Percentiles rank a stretch among this genome's conserved stretches.
Conservation (phyloP, 2,329 filamentous ascomycete genomes). For the Lithohypha guttulata region DNA sequence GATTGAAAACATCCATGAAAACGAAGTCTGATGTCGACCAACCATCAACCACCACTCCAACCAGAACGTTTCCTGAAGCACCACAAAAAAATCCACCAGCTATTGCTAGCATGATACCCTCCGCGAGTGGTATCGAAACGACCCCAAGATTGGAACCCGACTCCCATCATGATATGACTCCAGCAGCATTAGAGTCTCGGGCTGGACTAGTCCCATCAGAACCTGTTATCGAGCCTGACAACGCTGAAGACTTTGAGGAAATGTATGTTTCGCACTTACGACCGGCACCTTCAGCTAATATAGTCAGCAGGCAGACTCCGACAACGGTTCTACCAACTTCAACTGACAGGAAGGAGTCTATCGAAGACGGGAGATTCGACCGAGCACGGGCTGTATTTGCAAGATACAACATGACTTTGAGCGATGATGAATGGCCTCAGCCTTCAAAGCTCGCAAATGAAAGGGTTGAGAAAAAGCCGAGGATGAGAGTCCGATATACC, state of each 20-base stretch:
- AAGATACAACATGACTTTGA: constrained; percentile 37
- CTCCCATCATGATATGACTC: background rate
- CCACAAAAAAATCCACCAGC: constrained; percentile 4
- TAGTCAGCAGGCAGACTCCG: constrained; percentile 5
- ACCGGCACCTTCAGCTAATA: background rate
- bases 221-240: constrained; percentile 13
- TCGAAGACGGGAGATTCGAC: constrained; percentile 29
- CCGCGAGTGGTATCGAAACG: background rate
- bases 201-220: background rate
- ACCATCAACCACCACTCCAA: constrained; percentile 2
- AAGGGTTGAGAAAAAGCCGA: constrained; percentile 36
- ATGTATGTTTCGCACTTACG: background rate
- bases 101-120: constrained; percentile 1
- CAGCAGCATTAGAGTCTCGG: background rate
- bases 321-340: background rate
- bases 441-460: constrained; percentile 23
- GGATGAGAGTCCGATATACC: constrained; percentile 41
- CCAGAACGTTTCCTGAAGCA: too few relatives aligned
- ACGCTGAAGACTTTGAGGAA: constrained; percentile 6
- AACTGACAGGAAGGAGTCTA: background rate
- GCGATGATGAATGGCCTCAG: constrained; percentile 33
- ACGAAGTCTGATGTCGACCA: constrained; percentile 6
- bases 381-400: constrained; percentile 36
- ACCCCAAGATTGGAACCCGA: background rate
- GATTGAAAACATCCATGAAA: constrained; percentile 13